These are phyloP conservation scores for Neurospora pannonica DNA, from an alignment of 495 filamentous ascomycete species.

Conservation along the genomic window DNA sequence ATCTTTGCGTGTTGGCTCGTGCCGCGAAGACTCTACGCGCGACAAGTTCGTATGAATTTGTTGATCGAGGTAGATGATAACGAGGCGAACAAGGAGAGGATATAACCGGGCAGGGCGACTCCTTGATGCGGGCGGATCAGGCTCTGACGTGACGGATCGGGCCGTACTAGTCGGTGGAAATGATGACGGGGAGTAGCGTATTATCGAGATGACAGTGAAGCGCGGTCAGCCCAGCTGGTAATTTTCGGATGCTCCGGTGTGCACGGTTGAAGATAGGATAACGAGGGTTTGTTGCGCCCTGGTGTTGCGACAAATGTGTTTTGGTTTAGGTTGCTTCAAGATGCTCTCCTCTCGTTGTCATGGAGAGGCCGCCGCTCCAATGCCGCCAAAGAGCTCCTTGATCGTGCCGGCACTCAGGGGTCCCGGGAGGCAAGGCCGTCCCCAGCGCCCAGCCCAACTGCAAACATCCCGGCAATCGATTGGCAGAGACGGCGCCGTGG, in stretches of 20 bases:
- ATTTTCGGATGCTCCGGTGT: not conserved
- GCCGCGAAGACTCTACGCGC: slow-evolving; percentile 1
- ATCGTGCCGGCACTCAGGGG: not conserved
- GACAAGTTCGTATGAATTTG: not conserved
- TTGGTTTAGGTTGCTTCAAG: not conserved
- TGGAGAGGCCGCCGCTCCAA: not conserved
- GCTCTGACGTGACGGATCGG: not conserved
- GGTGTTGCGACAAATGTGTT: not conserved
- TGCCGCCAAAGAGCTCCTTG: not conserved
- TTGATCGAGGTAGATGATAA: not conserved
- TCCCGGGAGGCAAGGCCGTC: not conserved
- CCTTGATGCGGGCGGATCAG: not conserved
- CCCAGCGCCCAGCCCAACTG: not conserved
- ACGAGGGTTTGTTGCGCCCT: not conserved
- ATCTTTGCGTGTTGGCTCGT: slow-evolving; percentile 40
- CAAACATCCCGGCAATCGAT: slow-evolving; percentile 4
- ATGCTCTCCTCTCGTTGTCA: not conserved
- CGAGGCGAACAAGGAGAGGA: not conserved
- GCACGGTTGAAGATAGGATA: not conserved
- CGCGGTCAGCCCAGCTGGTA: not conserved
- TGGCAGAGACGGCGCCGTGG: slow-evolving; percentile 6
- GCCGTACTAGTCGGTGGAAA: not conserved
- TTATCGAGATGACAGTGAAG: not conserved
- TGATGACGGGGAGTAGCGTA: not conserved
- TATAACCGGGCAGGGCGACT: not conserved